Conservation (phyloP, 495 filamentous ascomycete species). For the Bathelium albidoporum region DNA sequence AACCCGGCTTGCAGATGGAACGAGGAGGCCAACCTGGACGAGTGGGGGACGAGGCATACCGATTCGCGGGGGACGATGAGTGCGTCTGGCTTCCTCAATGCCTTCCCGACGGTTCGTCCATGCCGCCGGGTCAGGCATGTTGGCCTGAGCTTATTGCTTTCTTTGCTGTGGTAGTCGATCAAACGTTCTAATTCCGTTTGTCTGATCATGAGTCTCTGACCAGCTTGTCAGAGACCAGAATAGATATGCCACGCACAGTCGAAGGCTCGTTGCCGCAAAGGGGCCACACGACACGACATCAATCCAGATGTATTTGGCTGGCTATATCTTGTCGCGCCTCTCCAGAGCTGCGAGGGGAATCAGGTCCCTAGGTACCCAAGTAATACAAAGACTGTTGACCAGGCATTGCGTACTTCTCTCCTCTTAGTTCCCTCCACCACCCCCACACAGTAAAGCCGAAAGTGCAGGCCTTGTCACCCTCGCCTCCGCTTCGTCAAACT, state of each 20-base stretch:
- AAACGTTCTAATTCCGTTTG: background rate
- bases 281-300: background rate
- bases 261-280: background rate
- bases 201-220: background rate
- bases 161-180: background rate
- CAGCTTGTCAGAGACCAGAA: background rate
- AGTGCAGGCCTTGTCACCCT: background rate
- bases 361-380: background rate
- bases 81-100: background rate
- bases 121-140: background rate
- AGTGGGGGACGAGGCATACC: background rate
- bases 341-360: background rate
- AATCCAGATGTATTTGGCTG: background rate
- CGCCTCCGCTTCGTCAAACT: conserved; percentile 1
- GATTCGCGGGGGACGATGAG: background rate
- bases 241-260: background rate
- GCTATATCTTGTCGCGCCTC: background rate
- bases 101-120: background rate
- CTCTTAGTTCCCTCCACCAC: background rate
- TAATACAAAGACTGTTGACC: too few relatives aligned
- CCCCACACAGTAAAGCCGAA: background rate
- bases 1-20: background rate
- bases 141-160: background rate
- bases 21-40: background rate
- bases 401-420: background rate